phyloP scores from a whole-genome alignment of 1,284 basidiomycete species.

The Coniferiporia weirii region DNA sequence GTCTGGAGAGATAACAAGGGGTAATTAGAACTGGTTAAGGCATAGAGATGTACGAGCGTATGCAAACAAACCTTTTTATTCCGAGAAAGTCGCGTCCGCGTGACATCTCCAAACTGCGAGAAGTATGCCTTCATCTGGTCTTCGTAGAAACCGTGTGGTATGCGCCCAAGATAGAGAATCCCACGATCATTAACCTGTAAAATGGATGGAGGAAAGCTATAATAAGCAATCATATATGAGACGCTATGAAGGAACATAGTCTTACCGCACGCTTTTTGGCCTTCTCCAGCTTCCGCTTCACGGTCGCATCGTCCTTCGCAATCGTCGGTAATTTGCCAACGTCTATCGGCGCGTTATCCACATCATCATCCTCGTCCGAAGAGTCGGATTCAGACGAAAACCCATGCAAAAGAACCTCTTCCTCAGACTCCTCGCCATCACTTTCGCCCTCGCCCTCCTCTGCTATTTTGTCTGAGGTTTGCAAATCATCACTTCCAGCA shows the following conservation, averaged over 20 bases:
- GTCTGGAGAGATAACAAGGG: conserved; percentile 48
- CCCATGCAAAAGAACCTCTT: conserved; percentile 53
- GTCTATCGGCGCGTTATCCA: conserved; percentile 44
- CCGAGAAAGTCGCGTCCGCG: conserved; percentile 83
- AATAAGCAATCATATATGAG: neutral
- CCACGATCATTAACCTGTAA: conserved; percentile 67
- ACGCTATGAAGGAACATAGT: too few relatives aligned
- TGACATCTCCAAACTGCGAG: conserved; percentile 90
- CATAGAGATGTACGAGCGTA: neutral
- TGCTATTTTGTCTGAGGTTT: neutral
- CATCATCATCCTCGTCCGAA: conserved; percentile 70
- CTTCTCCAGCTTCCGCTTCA: conserved; percentile 77
- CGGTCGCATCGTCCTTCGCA: conserved; percentile 77
- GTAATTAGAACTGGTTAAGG: neutral
- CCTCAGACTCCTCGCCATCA: conserved; percentile 22
- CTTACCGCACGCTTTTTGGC: conserved; percentile 73
- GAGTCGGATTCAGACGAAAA: conserved; percentile 80
- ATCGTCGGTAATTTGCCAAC: conserved; percentile 72
- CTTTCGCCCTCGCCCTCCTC: neutral
- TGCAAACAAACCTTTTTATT: conserved; percentile 75
- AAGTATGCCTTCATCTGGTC: conserved; percentile 92
- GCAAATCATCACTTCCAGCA: conserved; percentile 14
- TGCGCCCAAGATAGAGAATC: conserved; percentile 85
- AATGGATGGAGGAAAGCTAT: conserved; percentile 6
- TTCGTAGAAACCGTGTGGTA: conserved; percentile 98